phyloP scores from a whole-genome alignment of 176 grass and related monocot species.

The Alopecurus myosuroides region DNA sequence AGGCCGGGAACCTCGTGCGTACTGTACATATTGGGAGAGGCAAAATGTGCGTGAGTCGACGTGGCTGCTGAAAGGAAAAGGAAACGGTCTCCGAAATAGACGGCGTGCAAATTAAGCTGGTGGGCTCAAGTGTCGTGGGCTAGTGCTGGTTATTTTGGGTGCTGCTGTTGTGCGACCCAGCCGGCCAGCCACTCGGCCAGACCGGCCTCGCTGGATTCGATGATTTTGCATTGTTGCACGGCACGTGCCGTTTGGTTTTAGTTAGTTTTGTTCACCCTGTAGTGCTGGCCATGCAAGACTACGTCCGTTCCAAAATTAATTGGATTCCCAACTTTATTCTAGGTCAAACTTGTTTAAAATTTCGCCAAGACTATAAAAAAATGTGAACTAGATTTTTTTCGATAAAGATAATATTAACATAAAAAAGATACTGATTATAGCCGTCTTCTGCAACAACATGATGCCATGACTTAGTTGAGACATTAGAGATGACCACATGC shows the following conservation, averaged over 20 bases:
- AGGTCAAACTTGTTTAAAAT: no score
- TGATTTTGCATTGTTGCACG: background rate
- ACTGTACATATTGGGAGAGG: background rate
- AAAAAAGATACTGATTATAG: no score
- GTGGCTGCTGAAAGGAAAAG: background rate
- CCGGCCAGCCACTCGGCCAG: background rate
- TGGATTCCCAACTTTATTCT: no score
- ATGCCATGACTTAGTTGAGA: no score
- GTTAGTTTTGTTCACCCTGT: background rate
- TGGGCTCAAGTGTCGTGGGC: background rate
- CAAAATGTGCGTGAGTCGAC: background rate
- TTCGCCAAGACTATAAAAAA: no score
- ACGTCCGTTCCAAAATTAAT: no score
- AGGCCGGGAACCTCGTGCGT: background rate
- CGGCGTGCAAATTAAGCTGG: background rate
- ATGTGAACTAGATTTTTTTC: no score
- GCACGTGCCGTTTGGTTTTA: background rate
- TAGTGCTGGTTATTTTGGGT: background rate
- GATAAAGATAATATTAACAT: no score
- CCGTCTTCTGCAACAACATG: no score
- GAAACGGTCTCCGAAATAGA: background rate
- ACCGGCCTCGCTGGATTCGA: background rate
- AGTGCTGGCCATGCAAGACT: background rate
- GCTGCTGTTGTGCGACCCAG: background rate
- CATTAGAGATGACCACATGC: no score